Evolutionary conservation across 163 green algal genomes (phyloP).

Genomic region (Volvox carteri): DNA sequence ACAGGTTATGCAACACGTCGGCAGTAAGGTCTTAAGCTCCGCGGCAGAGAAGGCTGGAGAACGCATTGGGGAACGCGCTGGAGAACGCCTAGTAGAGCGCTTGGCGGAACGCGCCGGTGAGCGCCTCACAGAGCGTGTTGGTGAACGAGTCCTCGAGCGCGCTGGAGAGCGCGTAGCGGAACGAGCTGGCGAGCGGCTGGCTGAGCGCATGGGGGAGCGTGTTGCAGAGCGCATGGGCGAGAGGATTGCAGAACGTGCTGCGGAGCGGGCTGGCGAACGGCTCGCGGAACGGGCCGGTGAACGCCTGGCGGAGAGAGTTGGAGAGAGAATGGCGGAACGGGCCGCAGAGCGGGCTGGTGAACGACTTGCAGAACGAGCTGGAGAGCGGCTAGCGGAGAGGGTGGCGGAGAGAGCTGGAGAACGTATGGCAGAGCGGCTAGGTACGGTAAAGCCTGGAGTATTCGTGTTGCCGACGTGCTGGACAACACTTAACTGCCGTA

Average conservation of each 20-base stretch:
- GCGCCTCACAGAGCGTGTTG: slow-evolving; percentile 44
- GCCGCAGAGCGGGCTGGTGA: slow-evolving; percentile 42
- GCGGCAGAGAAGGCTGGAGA: slow-evolving; percentile 45
- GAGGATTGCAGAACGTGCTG: slow-evolving; percentile 34
- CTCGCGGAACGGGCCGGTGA: slow-evolving; percentile 44
- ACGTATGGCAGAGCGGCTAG: slow-evolving; percentile 54
- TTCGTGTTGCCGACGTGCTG: no score
- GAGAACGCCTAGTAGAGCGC: slow-evolving; percentile 53
- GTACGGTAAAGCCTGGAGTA: no score
- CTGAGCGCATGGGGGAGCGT: slow-evolving; percentile 51
- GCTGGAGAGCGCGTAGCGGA: slow-evolving; percentile 30
- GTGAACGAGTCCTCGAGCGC: slow-evolving; percentile 9
- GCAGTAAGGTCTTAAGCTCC: slow-evolving; percentile 47
- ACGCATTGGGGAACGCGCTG: slow-evolving; percentile 30
- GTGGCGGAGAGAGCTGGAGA: slow-evolving; percentile 47
- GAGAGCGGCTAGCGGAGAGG: slow-evolving; percentile 48
- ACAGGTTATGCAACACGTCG: slow-evolving; percentile 60
- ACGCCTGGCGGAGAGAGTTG: slow-evolving; percentile 11
- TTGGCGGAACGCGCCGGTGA: slow-evolving; percentile 27
- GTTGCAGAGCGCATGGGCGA: slow-evolving; percentile 52
- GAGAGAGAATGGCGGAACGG: slow-evolving; percentile 34
- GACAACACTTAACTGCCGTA: no score
- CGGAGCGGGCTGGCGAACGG: slow-evolving; percentile 53
- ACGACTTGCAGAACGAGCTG: slow-evolving; percentile 40
- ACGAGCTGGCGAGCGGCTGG: slow-evolving; percentile 52